These are phyloP conservation scores for Sindora glabra DNA, from an alignment of 306 rosid genomes.

Conservation along the genomic window DNA sequence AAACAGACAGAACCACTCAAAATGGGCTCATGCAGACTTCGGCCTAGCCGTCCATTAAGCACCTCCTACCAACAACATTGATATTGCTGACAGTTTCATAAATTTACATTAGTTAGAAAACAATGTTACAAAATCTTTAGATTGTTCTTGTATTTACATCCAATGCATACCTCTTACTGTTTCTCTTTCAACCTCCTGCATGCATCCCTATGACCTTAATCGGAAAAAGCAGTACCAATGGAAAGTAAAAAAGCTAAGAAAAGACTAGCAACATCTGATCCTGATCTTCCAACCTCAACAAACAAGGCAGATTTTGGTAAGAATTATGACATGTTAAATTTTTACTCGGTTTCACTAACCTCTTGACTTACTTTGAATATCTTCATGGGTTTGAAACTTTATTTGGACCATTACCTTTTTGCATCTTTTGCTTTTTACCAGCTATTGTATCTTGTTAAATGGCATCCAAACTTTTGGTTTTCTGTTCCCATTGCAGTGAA, in stretches of 20 bases:
- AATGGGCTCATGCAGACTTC: too few species aligned
- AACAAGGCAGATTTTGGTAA: constrained; percentile 28
- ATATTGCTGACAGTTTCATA: background rate
- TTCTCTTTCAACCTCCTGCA: constrained; percentile 7
- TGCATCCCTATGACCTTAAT: background rate
- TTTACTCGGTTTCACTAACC: background rate
- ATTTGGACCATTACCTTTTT: background rate
- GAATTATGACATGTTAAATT: background rate
- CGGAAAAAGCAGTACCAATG: constrained; percentile 7
- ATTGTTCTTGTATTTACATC: background rate
- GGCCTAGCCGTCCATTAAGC: too few species aligned
- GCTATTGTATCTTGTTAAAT: background rate
- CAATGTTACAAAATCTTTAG: background rate
- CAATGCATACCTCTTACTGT: background rate
- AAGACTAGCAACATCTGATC: constrained; percentile 29
- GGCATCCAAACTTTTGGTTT: background rate
- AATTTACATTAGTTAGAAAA: background rate
- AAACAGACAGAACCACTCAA: too few species aligned
- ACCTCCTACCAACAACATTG: too few species aligned
- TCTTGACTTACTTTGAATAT: background rate
- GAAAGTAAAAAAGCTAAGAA: constrained; percentile 25
- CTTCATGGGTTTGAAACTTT: background rate
- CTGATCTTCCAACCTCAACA: constrained; percentile 19
- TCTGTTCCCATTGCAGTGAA: background rate
- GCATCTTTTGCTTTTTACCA: background rate